These are phyloP conservation scores for Hypericum perforatum DNA, from an alignment of 345 rosid genomes.

Conservation along the genomic window DNA sequence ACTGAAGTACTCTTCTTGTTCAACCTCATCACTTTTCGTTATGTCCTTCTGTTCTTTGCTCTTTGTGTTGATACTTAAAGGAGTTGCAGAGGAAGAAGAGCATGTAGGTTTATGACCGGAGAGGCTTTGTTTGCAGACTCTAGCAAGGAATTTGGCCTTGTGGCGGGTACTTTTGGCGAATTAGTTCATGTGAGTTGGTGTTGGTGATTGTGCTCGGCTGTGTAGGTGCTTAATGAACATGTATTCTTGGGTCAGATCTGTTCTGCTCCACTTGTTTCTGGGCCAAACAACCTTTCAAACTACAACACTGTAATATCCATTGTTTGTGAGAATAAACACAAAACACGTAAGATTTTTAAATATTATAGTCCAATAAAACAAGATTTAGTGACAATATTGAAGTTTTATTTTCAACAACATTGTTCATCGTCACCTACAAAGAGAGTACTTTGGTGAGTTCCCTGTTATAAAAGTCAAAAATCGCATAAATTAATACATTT, in stretches of 20 bases:
- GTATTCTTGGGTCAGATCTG: conserved; percentile 87
- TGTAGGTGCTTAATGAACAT: conserved; percentile 84
- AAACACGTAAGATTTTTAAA: conserved; percentile 9
- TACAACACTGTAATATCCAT: conserved; percentile 94
- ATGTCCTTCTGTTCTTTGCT: conserved; percentile 38
- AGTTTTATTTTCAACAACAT: too few relatives aligned
- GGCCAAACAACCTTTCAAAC: conserved; percentile 91
- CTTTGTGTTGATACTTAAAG: conserved; percentile 26
- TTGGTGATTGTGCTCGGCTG: conserved; percentile 93
- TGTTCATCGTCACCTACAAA: too few relatives aligned
- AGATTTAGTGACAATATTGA: too few relatives aligned
- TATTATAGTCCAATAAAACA: conserved; percentile 1
- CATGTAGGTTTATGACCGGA: too few relatives aligned
- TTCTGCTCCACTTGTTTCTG: conserved; percentile 94
- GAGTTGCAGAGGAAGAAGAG: conserved; percentile 28
- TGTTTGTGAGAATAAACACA: conserved; percentile 25
- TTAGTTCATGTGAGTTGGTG: conserved; percentile 88
- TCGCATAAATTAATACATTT: too few relatives aligned
- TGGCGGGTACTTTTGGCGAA: conserved; percentile 57
- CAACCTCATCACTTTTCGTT: conserved; percentile 44
- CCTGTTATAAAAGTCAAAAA: too few relatives aligned
- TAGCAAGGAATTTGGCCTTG: conserved; percentile 2
- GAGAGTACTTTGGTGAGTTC: too few relatives aligned
- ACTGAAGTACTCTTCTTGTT: conserved; percentile 30
- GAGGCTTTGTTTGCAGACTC: neutral